phyloP scores from a whole-genome alignment of 306 rosid species.

The Rosa rugosa region DNA sequence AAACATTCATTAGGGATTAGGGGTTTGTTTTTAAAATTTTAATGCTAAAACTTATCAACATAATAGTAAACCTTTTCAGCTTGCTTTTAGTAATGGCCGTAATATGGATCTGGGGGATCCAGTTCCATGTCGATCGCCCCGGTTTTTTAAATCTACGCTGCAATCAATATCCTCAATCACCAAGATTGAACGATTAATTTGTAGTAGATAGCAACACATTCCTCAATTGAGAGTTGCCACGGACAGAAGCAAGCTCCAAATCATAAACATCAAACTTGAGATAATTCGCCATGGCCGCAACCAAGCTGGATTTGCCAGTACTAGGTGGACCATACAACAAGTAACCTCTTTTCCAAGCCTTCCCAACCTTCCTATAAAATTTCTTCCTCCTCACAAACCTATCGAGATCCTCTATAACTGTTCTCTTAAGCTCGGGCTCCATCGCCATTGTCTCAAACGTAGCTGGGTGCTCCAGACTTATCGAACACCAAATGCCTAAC shows the following conservation, averaged over 20 bases:
- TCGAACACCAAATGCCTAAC: constrained; percentile 32
- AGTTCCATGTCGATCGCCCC: neutral
- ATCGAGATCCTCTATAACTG: constrained; percentile 30
- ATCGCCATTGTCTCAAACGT: constrained; percentile 41
- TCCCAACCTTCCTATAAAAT: constrained; percentile 38
- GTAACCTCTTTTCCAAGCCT: constrained; percentile 54
- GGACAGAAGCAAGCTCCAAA: constrained; percentile 31
- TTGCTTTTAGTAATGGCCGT: neutral
- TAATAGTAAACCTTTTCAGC: neutral
- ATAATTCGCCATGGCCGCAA: constrained; percentile 50
- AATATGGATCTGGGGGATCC: neutral
- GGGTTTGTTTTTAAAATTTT: neutral
- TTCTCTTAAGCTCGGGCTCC: constrained; percentile 35
- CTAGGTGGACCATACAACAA: constrained; percentile 45
- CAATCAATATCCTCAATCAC: constrained; percentile 49
- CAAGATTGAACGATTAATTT: constrained; percentile 34
- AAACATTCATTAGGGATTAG: neutral
- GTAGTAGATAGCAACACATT: constrained; percentile 29
- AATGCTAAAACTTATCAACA: neutral
- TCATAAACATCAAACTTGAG: constrained; percentile 44
- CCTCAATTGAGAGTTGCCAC: constrained; percentile 23
- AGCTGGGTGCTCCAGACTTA: constrained; percentile 40
- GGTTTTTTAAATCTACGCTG: neutral
- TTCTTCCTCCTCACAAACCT: constrained; percentile 35
- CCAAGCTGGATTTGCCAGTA: constrained; percentile 39